These are phyloP conservation scores for Punica granatum DNA, from an alignment of 345 rosid species.

Conservation along the genomic window DNA sequence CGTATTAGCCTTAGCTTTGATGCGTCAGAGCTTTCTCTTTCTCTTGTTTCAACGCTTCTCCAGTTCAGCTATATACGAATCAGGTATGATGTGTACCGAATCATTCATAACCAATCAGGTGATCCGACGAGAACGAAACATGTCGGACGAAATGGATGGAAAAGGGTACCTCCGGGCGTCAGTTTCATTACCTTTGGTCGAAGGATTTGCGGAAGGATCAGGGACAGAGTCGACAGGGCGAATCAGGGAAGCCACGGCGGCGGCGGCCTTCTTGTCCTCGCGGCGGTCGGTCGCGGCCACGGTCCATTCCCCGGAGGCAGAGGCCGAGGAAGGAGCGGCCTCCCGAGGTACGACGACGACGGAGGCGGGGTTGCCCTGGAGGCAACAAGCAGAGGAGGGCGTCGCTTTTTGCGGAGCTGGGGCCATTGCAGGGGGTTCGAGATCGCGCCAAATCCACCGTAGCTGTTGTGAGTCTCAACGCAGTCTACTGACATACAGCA, in stretches of 20 bases:
- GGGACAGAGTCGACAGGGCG: constrained; percentile 59
- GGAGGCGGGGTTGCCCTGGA: constrained; percentile 1
- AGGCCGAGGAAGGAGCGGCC: constrained; percentile 28
- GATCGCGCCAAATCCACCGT: constrained; percentile 77
- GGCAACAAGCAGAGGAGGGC: constrained; percentile 27
- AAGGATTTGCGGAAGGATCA: constrained; percentile 41
- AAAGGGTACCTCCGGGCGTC: background rate
- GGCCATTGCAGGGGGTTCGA: constrained; percentile 95
- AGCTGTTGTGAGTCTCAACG: constrained; percentile 44
- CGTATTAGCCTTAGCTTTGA: background rate
- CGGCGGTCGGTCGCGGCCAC: constrained; percentile 14
- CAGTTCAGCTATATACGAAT: background rate
- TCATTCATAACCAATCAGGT: background rate
- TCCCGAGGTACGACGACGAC: constrained; percentile 11
- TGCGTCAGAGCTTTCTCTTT: background rate
- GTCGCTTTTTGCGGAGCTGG: constrained; percentile 80
- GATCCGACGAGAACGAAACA: background rate
- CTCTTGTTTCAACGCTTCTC: background rate
- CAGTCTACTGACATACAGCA: constrained; percentile 97
- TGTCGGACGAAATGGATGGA: background rate
- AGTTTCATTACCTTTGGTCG: constrained; percentile 43
- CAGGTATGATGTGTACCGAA: no score
- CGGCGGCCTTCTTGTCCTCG: constrained; percentile 33
- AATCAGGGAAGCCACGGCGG: constrained; percentile 39
- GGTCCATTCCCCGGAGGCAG: constrained; percentile 33